Evolutionary conservation across 2,329 filamentous ascomycete genomes (phyloP).

Genomic region (Verticillium isaacii): DNA sequence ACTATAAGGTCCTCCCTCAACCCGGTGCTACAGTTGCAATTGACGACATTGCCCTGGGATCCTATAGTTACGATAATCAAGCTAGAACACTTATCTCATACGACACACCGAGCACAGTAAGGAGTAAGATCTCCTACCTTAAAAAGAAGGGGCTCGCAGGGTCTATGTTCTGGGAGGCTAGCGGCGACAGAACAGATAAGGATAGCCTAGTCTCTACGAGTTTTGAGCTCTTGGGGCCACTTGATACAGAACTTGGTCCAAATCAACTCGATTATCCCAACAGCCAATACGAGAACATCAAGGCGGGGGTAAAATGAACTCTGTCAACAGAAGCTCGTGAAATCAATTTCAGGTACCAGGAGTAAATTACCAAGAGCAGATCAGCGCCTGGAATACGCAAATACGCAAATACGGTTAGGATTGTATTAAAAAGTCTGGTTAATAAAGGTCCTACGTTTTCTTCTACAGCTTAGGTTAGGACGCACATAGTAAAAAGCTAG

Average conservation of each 20-base stretch:
- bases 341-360: too few species aligned
- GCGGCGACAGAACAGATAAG: slow-evolving; percentile 63
- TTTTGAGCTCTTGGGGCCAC: slow-evolving; percentile 32
- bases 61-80: slow-evolving; percentile 68
- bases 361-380: too few species aligned
- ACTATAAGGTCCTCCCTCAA: slow-evolving; percentile 81
- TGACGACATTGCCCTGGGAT: slow-evolving; percentile 62
- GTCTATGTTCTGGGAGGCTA: slow-evolving; percentile 97
- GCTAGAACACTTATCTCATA: slow-evolving; percentile 71
- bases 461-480: too few species aligned
- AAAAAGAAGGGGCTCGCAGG: slow-evolving; percentile 65
- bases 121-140: slow-evolving; percentile 68
- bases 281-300: slow-evolving; percentile 53
- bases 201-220: slow-evolving; percentile 60
- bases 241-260: slow-evolving; percentile 35
- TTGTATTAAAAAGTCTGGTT: too few species aligned
- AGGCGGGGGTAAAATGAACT: slow-evolving; percentile 17
- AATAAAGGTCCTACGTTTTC: too few species aligned
- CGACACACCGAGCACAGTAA: slow-evolving; percentile 64
- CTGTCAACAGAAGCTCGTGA: too few species aligned
- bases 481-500: too few species aligned
- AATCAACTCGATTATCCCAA: slow-evolving; percentile 49
- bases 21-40: slow-evolving; percentile 58
- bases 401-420: too few species aligned
- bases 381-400: too few species aligned